phyloP scores from a whole-genome alignment of 352 stramenopile species.

The Phytophthora sansomeana region DNA sequence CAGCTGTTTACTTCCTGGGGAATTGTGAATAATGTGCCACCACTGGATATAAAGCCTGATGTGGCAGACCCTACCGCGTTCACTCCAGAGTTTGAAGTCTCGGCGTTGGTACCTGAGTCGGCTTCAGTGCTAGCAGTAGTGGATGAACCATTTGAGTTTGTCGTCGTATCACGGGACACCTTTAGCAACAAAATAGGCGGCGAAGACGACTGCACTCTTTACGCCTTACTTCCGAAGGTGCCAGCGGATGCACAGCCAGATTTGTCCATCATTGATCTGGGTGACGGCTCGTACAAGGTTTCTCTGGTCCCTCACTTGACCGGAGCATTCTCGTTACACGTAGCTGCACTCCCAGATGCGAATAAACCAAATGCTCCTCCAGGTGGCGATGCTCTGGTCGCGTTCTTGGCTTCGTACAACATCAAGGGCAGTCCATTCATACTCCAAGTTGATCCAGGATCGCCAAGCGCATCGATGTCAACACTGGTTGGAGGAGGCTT shows the following conservation, averaged over 20 bases:
- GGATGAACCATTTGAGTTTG: constrained; percentile 39
- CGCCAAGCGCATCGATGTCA: constrained; percentile 32
- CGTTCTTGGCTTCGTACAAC: constrained; percentile 46
- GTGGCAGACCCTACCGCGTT: constrained; percentile 42
- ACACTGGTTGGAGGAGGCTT: constrained; percentile 48
- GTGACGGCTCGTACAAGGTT: constrained; percentile 54
- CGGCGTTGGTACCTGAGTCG: neutral
- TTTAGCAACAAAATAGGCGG: constrained; percentile 46
- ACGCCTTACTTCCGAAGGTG: constrained; percentile 48
- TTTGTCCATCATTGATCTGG: constrained; percentile 41
- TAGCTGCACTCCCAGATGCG: constrained; percentile 44
- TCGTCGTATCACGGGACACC: constrained; percentile 46
- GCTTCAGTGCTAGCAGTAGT: constrained; percentile 21
- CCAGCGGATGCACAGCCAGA: constrained; percentile 14
- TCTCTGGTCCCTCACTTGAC: constrained; percentile 43
- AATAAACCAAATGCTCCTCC: constrained; percentile 23
- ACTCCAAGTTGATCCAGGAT: constrained; percentile 49
- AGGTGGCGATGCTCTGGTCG: constrained; percentile 28
- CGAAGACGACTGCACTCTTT: constrained; percentile 50
- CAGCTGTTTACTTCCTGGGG: constrained; percentile 61
- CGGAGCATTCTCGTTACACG: constrained; percentile 49
- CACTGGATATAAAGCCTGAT: constrained; percentile 48
- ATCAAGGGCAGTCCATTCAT: constrained; percentile 58
- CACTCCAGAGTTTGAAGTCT: constrained; percentile 42
- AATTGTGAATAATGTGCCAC: constrained; percentile 66